Evolutionary conservation across 495 filamentous ascomycete genomes (phyloP).

Genomic region (Lineolata rhizophorae): DNA sequence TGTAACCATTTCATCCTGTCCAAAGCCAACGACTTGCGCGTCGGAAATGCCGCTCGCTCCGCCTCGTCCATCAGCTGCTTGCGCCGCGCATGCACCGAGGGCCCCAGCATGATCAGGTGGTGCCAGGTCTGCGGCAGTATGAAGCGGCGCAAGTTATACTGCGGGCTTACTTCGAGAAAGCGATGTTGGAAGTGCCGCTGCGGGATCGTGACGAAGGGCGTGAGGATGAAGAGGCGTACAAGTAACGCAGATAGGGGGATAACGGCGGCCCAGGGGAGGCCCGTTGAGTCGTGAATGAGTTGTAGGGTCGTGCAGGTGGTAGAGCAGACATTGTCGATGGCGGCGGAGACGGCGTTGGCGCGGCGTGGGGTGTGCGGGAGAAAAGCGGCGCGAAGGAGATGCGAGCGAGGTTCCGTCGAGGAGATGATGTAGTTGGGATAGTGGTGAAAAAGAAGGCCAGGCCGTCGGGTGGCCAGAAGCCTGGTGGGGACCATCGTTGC

Average conservation of each 20-base stretch:
- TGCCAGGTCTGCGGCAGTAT: background rate
- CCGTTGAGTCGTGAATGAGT: slow-evolving; percentile 31
- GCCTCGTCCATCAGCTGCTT: background rate
- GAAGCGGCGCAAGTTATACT: background rate
- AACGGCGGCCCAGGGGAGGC: slow-evolving; percentile 45
- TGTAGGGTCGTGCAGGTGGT: slow-evolving; percentile 33
- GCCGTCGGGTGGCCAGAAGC: slow-evolving; percentile 1
- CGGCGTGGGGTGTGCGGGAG: slow-evolving; percentile 17
- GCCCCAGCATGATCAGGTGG: no score
- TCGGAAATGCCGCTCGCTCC: background rate
- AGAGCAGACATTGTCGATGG: slow-evolving; percentile 26
- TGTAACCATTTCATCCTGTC: slow-evolving; percentile 2
- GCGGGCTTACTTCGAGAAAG: slow-evolving; percentile 24
- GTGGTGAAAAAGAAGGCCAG: slow-evolving; percentile 1
- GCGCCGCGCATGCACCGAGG: no score
- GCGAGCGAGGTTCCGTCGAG: slow-evolving; percentile 1
- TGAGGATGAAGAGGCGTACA: slow-evolving; percentile 35
- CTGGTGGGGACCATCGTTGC: background rate
- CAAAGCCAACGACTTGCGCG: background rate
- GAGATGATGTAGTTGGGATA: background rate
- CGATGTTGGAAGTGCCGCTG: slow-evolving; percentile 20
- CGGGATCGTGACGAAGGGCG: slow-evolving; percentile 37
- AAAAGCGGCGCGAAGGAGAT: slow-evolving; percentile 13
- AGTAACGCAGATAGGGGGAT: slow-evolving; percentile 48
- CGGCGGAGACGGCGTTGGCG: slow-evolving; percentile 19